Conservation (phyloP, 257 asterid genomes). For the Nicotiana undulata region DNA sequence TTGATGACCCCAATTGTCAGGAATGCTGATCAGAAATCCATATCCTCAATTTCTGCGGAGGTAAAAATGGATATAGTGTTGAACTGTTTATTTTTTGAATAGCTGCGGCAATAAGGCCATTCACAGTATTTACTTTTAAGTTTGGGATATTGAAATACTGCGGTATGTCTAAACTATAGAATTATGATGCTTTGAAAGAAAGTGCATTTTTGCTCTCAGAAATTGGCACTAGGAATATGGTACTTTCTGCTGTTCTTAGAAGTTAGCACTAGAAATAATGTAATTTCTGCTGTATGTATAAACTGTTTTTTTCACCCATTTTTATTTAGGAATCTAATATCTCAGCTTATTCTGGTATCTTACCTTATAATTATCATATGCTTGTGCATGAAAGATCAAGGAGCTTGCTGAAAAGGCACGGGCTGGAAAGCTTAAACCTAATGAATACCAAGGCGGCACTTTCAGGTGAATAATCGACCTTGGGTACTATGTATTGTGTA, state of each 20-base stretch:
- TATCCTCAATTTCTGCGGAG: conserved; percentile 90
- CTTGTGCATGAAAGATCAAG: conserved; percentile 52
- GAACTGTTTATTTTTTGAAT: background rate
- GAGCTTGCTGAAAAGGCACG: conserved; percentile 99
- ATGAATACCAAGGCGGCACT: conserved; percentile 98
- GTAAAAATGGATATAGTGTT: conserved; percentile 27
- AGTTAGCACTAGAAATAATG: background rate
- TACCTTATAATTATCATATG: background rate
- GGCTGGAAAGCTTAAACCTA: conserved; percentile 83
- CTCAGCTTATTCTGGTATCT: background rate
- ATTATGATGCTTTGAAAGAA: background rate
- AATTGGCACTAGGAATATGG: background rate
- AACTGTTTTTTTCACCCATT: background rate
- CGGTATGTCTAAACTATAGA: background rate
- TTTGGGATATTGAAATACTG: background rate
- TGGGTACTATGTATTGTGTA: background rate
- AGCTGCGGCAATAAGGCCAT: background rate
- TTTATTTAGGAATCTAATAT: background rate
- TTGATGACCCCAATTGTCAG: conserved; percentile 94
- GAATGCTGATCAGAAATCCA: conserved; percentile 94
- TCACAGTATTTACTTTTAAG: background rate
- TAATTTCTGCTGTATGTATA: background rate
- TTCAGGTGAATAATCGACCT: conserved; percentile 57
- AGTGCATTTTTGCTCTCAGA: background rate
- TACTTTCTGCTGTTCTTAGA: background rate